Percentiles rank a stretch among this genome's conserved stretches.
Evolutionary conservation across 768 basidiomycete genomes (phyloP).

Genomic region (Calocybe cyanea): DNA sequence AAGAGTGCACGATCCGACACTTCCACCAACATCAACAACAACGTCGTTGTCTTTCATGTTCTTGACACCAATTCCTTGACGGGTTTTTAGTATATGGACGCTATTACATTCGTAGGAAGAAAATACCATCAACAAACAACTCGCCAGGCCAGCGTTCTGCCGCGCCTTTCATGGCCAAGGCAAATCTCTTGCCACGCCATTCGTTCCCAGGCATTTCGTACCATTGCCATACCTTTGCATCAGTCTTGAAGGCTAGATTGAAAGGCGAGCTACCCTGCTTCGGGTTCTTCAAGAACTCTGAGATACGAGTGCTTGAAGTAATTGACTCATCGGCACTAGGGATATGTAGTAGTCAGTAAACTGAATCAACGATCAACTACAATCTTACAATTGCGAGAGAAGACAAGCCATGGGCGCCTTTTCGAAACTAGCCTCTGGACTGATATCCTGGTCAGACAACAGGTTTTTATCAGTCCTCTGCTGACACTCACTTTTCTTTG

Average conservation of each 20-base stretch:
- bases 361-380: too few relatives aligned
- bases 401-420: too few relatives aligned
- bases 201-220: constrained; percentile 27
- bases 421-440: too few relatives aligned
- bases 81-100: neutral
- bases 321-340: constrained; percentile 22
- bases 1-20: too few relatives aligned
- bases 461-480: too few relatives aligned
- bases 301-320: constrained; percentile 11
- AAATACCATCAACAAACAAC: constrained; percentile 17
- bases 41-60: too few relatives aligned
- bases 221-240: constrained; percentile 24
- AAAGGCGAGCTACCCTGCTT: constrained; percentile 14
- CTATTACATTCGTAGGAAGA: neutral
- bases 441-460: too few relatives aligned
- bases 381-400: too few relatives aligned
- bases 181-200: constrained; percentile 21
- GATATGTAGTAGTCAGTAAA: too few relatives aligned
- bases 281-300: constrained; percentile 15
- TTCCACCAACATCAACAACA: neutral
- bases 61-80: neutral
- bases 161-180: constrained; percentile 21
- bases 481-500: too few relatives aligned
- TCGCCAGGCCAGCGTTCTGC: constrained; percentile 16
- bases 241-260: constrained; percentile 20